Evolutionary conservation across 164 flowering plant species (phyloP).

Genomic region (grape (Vitis vinifera)): ASM3070453v1 NC_081806.1:4880001-4880500

Average conservation of each 20-base stretch:
- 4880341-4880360: conserved; percentile 70
- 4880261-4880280: neutral
- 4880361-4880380: conserved; percentile 62
- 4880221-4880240: too few species aligned
- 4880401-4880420: conserved; percentile 36
- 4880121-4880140: too few species aligned
- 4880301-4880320: neutral
- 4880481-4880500: conserved; percentile 34
- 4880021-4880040: too few species aligned
- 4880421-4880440: conserved; percentile 8
- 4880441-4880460: conserved; percentile 30
- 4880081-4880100: too few species aligned
- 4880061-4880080: too few species aligned
- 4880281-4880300: neutral
- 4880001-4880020: too few species aligned
- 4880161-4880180: too few species aligned
- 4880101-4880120: too few species aligned
- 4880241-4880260: too few species aligned
- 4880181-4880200: too few species aligned
- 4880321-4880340: neutral
- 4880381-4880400: conserved; percentile 60
- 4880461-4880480: conserved; percentile 59
- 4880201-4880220: neutral
- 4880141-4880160: too few species aligned
- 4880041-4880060: too few species aligned